phyloP scores from a whole-genome alignment of 106 monocot species.

The Phalaenopsis equestris region DNA sequence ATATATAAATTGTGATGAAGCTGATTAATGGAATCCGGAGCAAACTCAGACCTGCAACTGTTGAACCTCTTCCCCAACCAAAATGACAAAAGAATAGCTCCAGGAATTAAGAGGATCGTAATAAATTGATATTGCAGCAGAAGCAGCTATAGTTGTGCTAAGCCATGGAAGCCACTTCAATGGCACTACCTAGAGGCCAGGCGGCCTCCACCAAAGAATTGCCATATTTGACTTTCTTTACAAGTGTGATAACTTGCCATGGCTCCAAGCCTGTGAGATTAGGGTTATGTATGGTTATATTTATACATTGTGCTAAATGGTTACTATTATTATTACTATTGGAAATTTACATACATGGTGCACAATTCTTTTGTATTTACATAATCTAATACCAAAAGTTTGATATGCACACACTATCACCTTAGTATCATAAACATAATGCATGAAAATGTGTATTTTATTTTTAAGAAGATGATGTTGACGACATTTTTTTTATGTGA shows the following conservation, averaged over 20 bases:
- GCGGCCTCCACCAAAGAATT: conserved; percentile 77
- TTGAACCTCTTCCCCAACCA: not conserved
- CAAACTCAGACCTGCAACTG: no score
- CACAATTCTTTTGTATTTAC: no score
- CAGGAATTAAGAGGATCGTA: not conserved
- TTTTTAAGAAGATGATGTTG: no score
- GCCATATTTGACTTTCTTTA: conserved; percentile 68
- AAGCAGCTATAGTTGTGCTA: not conserved
- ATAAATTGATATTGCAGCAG: not conserved
- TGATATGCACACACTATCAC: no score
- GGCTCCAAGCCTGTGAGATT: conserved; percentile 41
- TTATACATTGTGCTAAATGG: no score
- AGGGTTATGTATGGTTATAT: not conserved
- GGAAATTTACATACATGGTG: no score
- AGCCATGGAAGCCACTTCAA: conserved; percentile 55
- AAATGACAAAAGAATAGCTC: not conserved
- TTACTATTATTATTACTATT: no score
- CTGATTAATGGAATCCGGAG: not conserved
- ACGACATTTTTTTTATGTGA: no score
- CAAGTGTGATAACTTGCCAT: conserved; percentile 79
- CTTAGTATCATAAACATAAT: no score
- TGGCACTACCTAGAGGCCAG: conserved; percentile 90
- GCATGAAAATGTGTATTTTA: no score
- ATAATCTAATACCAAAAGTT: no score
- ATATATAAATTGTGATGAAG: not conserved